Percentiles rank a stretch among this genome's conserved stretches.
These are phyloP conservation scores for Mrakia blollopis DNA, from an alignment of 768 basidiomycete genomes.

Conservation along the genomic window DNA sequence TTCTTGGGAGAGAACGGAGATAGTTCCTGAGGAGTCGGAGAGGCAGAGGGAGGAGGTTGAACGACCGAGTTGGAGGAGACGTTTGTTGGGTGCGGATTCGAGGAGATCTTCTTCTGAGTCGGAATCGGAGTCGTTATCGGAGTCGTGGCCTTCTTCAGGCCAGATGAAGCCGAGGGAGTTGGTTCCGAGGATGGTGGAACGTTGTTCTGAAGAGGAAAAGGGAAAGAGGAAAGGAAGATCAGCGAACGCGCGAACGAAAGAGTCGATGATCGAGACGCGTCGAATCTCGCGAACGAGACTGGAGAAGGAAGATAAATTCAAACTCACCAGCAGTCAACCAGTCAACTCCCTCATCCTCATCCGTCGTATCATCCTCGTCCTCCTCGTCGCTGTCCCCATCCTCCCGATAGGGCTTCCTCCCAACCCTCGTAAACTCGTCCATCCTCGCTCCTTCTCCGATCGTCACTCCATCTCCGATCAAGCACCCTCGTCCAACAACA, in stretches of 20 bases:
- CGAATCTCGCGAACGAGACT: background rate
- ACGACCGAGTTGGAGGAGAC: conserved; percentile 42
- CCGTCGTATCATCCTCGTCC: conserved; percentile 44
- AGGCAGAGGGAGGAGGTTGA: conserved; percentile 37
- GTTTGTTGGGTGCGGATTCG: conserved; percentile 43
- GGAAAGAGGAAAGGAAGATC: conserved; percentile 11
- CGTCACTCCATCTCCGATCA: conserved; percentile 75
- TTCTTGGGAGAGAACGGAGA: conserved; percentile 41
- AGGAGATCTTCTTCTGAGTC: conserved; percentile 37
- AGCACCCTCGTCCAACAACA: conserved; percentile 64
- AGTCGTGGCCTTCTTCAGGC: conserved; percentile 52
- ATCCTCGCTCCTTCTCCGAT: conserved; percentile 69
- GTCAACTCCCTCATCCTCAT: conserved; percentile 49
- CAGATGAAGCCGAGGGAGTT: conserved; percentile 75
- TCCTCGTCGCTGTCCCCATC: conserved; percentile 42
- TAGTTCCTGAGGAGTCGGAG: conserved; percentile 33
- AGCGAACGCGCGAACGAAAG: background rate
- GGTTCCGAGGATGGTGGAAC: conserved; percentile 56
- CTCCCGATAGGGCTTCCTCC: conserved; percentile 45
- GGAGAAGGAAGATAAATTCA: background rate
- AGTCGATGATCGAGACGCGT: background rate
- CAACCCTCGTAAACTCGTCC: conserved; percentile 66
- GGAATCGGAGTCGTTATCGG: conserved; percentile 48
- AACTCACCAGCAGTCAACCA: conserved; percentile 13
- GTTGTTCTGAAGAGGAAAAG: conserved; percentile 53